phyloP scores from a whole-genome alignment of 768 basidiomycete genomes.

The Calocybe indica region DNA sequence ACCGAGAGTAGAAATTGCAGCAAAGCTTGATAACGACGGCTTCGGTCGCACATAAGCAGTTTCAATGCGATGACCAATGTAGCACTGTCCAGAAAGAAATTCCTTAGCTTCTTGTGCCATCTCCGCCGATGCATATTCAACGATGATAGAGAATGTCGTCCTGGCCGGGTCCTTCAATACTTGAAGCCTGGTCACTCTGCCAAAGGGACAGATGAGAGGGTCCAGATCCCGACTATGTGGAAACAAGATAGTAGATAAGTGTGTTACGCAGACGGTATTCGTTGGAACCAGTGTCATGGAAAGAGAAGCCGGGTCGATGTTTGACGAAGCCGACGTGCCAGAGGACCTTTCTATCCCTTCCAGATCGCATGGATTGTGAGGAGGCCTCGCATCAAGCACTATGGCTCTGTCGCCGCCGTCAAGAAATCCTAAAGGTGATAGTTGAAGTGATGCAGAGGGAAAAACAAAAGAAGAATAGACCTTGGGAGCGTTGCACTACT shows the following conservation, averaged over 20 bases:
- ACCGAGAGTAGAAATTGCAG: slow-evolving; percentile 6
- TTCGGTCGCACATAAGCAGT: slow-evolving; percentile 24
- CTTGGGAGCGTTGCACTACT: slow-evolving; percentile 82
- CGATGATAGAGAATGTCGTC: slow-evolving; percentile 48
- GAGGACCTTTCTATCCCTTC: slow-evolving; percentile 18
- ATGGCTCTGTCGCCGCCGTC: slow-evolving; percentile 77
- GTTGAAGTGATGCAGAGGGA: slow-evolving; percentile 1
- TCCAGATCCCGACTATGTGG: slow-evolving; percentile 61
- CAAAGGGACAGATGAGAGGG: slow-evolving; percentile 72
- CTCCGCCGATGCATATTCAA: slow-evolving; percentile 52
- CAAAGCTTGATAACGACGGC: slow-evolving; percentile 14
- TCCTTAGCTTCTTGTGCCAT: slow-evolving; percentile 64
- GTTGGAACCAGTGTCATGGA: slow-evolving; percentile 35
- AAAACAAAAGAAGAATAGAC: slow-evolving; percentile 23
- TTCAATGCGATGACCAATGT: slow-evolving; percentile 39
- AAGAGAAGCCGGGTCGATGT: slow-evolving; percentile 21
- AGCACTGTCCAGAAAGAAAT: slow-evolving; percentile 54
- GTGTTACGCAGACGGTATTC: slow-evolving; percentile 51
- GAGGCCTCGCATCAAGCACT: slow-evolving; percentile 44
- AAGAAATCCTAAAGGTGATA: slow-evolving; percentile 50
- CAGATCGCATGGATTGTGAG: slow-evolving; percentile 13
- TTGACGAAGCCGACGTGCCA: slow-evolving; percentile 25
- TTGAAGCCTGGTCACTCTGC: slow-evolving; percentile 57
- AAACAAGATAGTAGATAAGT: slow-evolving; percentile 63
- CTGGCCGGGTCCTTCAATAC: slow-evolving; percentile 33